Conservation (phyloP, 768 basidiomycete species). For the Gloeostereum incarnatum region DNA sequence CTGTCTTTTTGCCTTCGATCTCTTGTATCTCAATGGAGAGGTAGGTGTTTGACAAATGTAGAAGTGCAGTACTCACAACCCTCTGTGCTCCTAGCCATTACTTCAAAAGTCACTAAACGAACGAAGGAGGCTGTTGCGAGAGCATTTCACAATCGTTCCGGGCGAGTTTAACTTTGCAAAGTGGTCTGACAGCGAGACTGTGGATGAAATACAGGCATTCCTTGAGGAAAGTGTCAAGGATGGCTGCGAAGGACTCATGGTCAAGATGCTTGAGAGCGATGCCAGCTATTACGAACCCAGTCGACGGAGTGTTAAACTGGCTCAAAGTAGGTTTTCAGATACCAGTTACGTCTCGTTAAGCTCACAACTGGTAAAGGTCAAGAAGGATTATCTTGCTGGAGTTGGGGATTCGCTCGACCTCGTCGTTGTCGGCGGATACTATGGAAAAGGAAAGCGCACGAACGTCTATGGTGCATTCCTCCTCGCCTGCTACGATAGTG, state of each 20-base stretch:
- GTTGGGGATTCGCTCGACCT: constrained; percentile 96
- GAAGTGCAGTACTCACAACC: background rate
- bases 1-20: constrained; percentile 92
- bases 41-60: constrained; percentile 30
- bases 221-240: constrained; percentile 96
- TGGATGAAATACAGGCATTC: constrained; percentile 91
- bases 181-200: constrained; percentile 79
- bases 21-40: constrained; percentile 95
- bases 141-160: constrained; percentile 74
- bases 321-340: constrained; percentile 60
- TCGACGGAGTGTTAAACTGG: constrained; percentile 93
- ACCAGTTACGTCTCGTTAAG: background rate
- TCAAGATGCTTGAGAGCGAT: constrained; percentile 93
- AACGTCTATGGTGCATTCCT: constrained; percentile 98
- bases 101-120: constrained; percentile 66
- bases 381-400: constrained; percentile 96
- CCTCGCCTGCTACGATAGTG: constrained; percentile 92
- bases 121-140: constrained; percentile 65
- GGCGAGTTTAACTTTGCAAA: constrained; percentile 94
- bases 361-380: constrained; percentile 49
- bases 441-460: constrained; percentile 96
- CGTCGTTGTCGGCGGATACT: constrained; percentile 95
- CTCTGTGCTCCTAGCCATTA: constrained; percentile 49
- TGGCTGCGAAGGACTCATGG: constrained; percentile 98
- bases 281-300: constrained; percentile 95